Evolutionary conservation across 2,329 filamentous ascomycete genomes (phyloP).

Genomic region (Didymosphaeria variabile): DNA sequence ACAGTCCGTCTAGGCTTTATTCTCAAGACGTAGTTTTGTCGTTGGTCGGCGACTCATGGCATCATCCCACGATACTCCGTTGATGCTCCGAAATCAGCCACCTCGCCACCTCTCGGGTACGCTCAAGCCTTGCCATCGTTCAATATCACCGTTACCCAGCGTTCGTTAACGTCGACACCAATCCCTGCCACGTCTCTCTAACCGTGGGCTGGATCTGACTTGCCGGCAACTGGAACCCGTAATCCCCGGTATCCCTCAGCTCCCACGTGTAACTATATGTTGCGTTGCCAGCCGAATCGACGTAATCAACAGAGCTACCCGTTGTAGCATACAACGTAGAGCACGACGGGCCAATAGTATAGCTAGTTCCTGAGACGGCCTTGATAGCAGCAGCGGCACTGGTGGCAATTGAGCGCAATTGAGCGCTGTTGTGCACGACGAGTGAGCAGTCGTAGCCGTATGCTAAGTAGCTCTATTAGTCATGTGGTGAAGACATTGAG

Average conservation of each 20-base stretch:
- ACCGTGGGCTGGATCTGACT: slow-evolving; percentile 59
- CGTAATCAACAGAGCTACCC: slow-evolving; percentile 56
- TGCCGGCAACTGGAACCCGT: slow-evolving; percentile 60
- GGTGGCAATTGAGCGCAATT: slow-evolving; percentile 60
- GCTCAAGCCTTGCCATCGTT: background rate
- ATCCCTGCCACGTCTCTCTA: slow-evolving; percentile 58
- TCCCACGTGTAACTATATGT: slow-evolving; percentile 60
- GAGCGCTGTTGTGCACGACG: slow-evolving; percentile 57
- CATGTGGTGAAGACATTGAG: background rate
- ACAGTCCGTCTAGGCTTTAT: background rate
- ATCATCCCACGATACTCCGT: background rate
- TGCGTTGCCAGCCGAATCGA: slow-evolving; percentile 52
- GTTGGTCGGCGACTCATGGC: background rate
- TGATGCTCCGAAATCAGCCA: background rate
- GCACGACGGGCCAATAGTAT: slow-evolving; percentile 62
- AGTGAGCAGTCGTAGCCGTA: slow-evolving; percentile 68
- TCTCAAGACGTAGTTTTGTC: too few relatives aligned
- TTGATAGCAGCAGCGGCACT: slow-evolving; percentile 62
- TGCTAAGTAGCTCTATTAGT: slow-evolving; percentile 37
- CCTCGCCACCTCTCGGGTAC: too few relatives aligned
- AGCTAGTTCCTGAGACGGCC: slow-evolving; percentile 60
- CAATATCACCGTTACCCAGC: slow-evolving; percentile 14
- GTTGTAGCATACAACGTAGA: slow-evolving; percentile 67
- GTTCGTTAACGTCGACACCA: slow-evolving; percentile 40
- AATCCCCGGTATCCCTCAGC: slow-evolving; percentile 57